Base-by-base conservation (phyloP, 2,329 filamentous ascomycete species). In the Cadophora sp. region DNA sequence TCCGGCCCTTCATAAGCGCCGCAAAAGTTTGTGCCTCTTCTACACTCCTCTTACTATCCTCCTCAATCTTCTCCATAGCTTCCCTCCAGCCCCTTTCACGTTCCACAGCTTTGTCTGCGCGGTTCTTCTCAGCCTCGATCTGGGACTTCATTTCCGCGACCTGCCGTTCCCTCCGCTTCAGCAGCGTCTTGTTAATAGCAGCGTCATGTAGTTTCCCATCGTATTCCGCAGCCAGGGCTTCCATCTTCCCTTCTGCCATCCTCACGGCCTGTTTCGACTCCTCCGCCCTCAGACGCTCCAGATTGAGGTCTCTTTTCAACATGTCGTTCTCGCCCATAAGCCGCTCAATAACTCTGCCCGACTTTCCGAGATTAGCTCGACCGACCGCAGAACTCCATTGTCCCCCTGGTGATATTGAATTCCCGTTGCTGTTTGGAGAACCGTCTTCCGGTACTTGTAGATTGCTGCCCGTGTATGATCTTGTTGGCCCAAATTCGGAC, bases 271-370 rank as follows among this genome's bases (percentile, higher is more conserved):
- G 87, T 72, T 87, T 87, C n/a, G 90, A 84, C 74, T 94, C 91
- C 66, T 93, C 90, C 53, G 89, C 84, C 55, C 85, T 84, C 64
- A 90, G 77, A 22, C 83, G 82, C 78, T 91, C 89, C 65, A 90
- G 86, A 73, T 90, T 83, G 66, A 92, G 82, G 70, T 95, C 91
- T 62, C 91, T 86, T 73, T 91, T 91, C 55, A 95, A 82, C 48
- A 89, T 85, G 75, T 95, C 92, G 72, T 94, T 94, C 76, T 95
- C 92, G 62, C 89, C 89, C 76, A 93, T 92, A 63, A 96, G 85
- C 75, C 89, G 88, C 79, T 96, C 93, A 78, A 96, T 95, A 62
- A 93, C 91, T 41, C 90, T 84, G 9, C 91, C 91, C 11, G 89
- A 92, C 81, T 93, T 93, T 51, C 91, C 91, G 2, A 91, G 80